These are phyloP conservation scores for Arthonia radiata DNA, from an alignment of 495 filamentous ascomycete genomes.

Conservation along the genomic window DNA sequence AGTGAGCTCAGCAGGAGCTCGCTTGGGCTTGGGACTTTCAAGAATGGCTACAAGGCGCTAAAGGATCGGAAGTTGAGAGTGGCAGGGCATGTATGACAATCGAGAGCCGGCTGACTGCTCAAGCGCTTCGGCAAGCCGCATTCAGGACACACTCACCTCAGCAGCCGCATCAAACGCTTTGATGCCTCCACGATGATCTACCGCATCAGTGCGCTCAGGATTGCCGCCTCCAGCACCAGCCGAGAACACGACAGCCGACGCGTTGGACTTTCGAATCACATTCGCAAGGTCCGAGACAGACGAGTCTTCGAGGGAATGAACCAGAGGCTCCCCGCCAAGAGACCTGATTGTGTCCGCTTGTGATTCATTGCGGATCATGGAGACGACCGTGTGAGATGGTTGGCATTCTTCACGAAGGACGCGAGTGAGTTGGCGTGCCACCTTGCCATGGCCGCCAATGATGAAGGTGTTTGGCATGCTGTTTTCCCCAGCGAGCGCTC, in stretches of 20 bases:
- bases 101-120: too few species aligned
- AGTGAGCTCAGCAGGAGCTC: too few species aligned
- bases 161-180: slow-evolving; percentile 12
- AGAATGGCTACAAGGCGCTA: too few species aligned
- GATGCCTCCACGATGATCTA: slow-evolving; percentile 14
- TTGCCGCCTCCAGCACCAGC: slow-evolving; percentile 12
- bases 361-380: slow-evolving; percentile 11
- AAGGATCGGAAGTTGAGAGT: too few species aligned
- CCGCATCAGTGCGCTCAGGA: slow-evolving; percentile 9
- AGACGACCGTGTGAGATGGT: slow-evolving; percentile 11
- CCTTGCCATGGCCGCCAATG: slow-evolving; percentile 15
- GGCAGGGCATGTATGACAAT: too few species aligned
- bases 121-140: too few species aligned
- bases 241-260: slow-evolving; percentile 9
- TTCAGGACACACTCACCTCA: slow-evolving; percentile 10
- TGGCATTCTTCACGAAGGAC: slow-evolving; percentile 8
- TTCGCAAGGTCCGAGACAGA: slow-evolving; percentile 9
- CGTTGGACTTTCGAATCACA: slow-evolving; percentile 6
- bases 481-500: slow-evolving; percentile 1
- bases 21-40: too few species aligned
- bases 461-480: slow-evolving; percentile 10
- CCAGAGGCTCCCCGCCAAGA: slow-evolving; percentile 12
- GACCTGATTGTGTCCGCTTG: slow-evolving; percentile 8
- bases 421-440: slow-evolving; percentile 12
- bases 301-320: slow-evolving; percentile 13